Evolutionary conservation across 2,329 filamentous ascomycete genomes (phyloP).

Genomic region (Chrysoporthe cubensis): DNA sequence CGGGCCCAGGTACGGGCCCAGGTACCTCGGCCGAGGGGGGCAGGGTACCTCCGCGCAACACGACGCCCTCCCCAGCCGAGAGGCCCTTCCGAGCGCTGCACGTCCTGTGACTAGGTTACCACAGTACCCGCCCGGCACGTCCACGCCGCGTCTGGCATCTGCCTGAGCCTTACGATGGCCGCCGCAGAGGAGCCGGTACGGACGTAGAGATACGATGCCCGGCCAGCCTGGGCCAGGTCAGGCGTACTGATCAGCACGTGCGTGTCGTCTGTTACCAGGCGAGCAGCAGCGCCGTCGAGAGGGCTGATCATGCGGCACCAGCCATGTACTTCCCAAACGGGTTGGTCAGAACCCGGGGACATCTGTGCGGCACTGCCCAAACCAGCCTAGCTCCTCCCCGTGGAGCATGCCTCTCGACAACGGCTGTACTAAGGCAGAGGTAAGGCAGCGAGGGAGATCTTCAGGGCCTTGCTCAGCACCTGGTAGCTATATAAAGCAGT

Average conservation of each 20-base stretch:
- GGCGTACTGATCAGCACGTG: too few species aligned
- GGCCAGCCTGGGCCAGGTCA: too few species aligned
- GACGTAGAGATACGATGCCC: too few species aligned
- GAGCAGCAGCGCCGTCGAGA: too few species aligned
- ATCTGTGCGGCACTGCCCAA: not conserved
- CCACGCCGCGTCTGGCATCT: too few species aligned
- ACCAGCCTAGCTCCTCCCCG: not conserved
- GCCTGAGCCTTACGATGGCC: too few species aligned
- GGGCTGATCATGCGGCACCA: not conserved
- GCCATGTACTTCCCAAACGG: not conserved
- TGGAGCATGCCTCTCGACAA: not conserved
- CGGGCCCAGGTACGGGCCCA: not conserved
- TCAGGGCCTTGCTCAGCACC: too few species aligned
- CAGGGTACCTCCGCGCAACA: conserved; percentile 1
- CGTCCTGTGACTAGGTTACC: too few species aligned
- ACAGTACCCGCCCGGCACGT: not conserved
- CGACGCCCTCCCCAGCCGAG: not conserved
- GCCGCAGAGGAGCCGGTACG: too few species aligned
- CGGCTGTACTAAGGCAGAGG: conserved; percentile 1
- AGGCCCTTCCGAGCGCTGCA: not conserved
- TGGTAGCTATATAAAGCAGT: too few species aligned
- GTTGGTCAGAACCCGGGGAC: too few species aligned
- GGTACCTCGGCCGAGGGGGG: not conserved
- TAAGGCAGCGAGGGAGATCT: not conserved
- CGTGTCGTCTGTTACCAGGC: too few species aligned